Evolutionary conservation across 2,329 filamentous ascomycete species (phyloP).

Genomic region (Aspergillus texensis): DNA sequence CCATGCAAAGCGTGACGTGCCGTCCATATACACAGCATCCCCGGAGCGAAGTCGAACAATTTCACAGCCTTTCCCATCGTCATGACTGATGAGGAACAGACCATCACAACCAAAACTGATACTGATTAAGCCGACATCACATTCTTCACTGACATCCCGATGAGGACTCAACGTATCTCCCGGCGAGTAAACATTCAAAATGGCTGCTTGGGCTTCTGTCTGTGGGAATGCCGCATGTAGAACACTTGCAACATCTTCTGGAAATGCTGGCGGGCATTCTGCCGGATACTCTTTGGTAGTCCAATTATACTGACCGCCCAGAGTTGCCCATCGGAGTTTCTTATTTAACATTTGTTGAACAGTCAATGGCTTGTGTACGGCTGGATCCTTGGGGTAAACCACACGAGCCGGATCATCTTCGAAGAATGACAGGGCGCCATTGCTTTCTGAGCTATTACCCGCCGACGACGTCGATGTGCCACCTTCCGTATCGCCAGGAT

Average conservation of each 20-base stretch:
- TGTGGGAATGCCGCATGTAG: conserved; percentile 72
- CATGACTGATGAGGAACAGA: conserved; percentile 80
- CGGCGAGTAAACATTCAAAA: conserved; percentile 89
- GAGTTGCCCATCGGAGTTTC: conserved; percentile 88
- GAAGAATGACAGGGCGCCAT: conserved; percentile 51
- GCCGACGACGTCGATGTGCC: conserved; percentile 46
- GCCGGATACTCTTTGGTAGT: conserved; percentile 79
- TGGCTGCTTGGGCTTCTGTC: conserved; percentile 82
- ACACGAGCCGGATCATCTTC: conserved; percentile 49
- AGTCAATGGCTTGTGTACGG: conserved; percentile 73
- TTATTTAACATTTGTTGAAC: conserved; percentile 72
- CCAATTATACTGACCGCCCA: conserved; percentile 97
- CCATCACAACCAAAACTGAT: conserved; percentile 89
- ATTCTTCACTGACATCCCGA: conserved; percentile 87
- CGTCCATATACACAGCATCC: conserved; percentile 87
- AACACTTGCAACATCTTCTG: conserved; percentile 69
- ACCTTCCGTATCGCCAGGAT: conserved; percentile 45
- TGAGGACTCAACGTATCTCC: conserved; percentile 91
- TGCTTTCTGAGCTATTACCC: conserved; percentile 31
- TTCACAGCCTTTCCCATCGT: conserved; percentile 48
- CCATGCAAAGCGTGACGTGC: conserved; percentile 83
- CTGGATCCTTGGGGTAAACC: conserved; percentile 65
- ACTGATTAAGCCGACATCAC: conserved; percentile 76
- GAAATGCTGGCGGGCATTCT: conserved; percentile 70
- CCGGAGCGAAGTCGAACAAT: conserved; percentile 73